Conservation (phyloP, 2,329 filamentous ascomycete species). For the Rhynchosporium secalis region DNA sequence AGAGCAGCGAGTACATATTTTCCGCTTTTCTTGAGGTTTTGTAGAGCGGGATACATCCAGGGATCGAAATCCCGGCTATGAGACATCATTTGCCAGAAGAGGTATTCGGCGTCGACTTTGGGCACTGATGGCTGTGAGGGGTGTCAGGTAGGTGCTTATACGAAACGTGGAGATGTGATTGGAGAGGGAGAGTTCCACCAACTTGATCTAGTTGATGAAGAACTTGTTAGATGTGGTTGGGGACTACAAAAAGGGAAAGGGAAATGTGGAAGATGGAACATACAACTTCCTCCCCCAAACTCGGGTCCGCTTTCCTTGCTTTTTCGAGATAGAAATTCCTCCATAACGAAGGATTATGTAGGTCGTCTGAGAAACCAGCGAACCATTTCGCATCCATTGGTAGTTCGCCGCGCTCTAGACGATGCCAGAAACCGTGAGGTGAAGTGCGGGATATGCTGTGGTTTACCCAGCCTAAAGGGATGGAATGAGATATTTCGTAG, state of each 20-base stretch:
- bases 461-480: conserved; percentile 90
- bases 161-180: neutral
- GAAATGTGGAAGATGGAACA: neutral
- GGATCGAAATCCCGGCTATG: conserved; percentile 71
- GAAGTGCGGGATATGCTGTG: conserved; percentile 78
- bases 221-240: too few species aligned
- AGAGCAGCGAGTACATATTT: conserved; percentile 76
- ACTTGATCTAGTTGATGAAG: too few species aligned
- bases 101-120: conserved; percentile 69
- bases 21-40: conserved; percentile 63
- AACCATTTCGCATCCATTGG: conserved; percentile 76
- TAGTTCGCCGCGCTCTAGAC: conserved; percentile 81
- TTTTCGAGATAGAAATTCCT: conserved; percentile 7
- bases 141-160: neutral
- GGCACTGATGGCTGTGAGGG: conserved; percentile 62
- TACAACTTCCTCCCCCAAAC: conserved; percentile 38
- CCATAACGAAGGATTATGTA: conserved; percentile 70
- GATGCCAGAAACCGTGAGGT: conserved; percentile 83
- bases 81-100: conserved; percentile 93
- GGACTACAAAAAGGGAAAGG: neutral
- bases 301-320: conserved; percentile 40
- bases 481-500: conserved; percentile 74
- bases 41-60: conserved; percentile 82
- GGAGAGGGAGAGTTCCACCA: neutral
- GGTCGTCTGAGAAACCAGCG: conserved; percentile 70